Conservation (phyloP, 371 early-diverging fungal genomes). For the Smittium culicis region DNA sequence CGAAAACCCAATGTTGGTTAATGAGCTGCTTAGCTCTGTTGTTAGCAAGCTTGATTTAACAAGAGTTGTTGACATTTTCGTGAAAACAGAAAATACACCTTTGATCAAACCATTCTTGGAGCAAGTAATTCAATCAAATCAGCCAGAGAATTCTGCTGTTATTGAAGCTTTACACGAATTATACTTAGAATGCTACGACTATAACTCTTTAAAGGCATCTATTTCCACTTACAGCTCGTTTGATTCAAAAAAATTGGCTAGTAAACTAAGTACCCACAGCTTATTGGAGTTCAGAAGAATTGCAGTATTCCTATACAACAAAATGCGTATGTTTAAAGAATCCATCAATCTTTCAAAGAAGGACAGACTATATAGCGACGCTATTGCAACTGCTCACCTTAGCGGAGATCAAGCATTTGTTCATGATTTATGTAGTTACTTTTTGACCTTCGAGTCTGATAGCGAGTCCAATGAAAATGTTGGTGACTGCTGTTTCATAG, state of each 20-base stretch:
- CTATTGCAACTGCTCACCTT: slow-evolving; percentile 90
- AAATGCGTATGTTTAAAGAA: slow-evolving; percentile 32
- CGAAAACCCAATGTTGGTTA: slow-evolving; percentile 83
- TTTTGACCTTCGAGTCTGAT: slow-evolving; percentile 36
- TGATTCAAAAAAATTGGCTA: slow-evolving; percentile 79
- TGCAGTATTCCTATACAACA: slow-evolving; percentile 84
- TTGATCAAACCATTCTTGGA: slow-evolving; percentile 86
- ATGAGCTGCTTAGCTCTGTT: slow-evolving; percentile 74
- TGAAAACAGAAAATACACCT: slow-evolving; percentile 89
- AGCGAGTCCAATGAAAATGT: slow-evolving; percentile 38
- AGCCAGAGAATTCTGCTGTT: slow-evolving; percentile 35
- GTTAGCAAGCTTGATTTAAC: slow-evolving; percentile 88
- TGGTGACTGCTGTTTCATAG: slow-evolving; percentile 83
- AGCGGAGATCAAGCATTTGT: slow-evolving; percentile 72
- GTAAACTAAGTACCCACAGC: slow-evolving; percentile 84
- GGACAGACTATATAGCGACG: slow-evolving; percentile 90
- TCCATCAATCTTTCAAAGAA: slow-evolving; percentile 88
- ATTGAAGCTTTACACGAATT: slow-evolving; percentile 89
- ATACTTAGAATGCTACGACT: slow-evolving; percentile 93
- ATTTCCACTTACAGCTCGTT: slow-evolving; percentile 84
- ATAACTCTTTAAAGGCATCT: slow-evolving; percentile 71
- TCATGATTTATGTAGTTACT: slow-evolving; percentile 84
- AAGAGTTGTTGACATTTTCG: slow-evolving; percentile 87
- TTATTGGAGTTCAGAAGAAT: slow-evolving; percentile 92
- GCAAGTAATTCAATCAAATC: slow-evolving; percentile 55